Conservation (phyloP, 2,329 filamentous ascomycete genomes). For the Capronia americana region DNA sequence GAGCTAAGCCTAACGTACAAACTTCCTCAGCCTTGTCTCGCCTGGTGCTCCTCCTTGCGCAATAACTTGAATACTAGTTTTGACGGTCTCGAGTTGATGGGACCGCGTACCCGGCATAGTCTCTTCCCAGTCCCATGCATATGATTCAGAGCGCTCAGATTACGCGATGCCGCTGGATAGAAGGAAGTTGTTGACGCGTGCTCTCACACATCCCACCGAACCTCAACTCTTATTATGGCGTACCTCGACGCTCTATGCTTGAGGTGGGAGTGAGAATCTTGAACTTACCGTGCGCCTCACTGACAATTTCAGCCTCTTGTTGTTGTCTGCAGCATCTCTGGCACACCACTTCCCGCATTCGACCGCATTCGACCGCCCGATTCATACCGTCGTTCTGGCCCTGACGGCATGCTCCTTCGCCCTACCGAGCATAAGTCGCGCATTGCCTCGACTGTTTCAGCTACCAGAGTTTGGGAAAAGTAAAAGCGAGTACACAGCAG, state of each 20-base stretch:
- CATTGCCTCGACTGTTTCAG: conserved; percentile 41
- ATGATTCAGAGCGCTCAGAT: neutral
- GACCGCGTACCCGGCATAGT: no score
- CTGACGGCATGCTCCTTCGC: conserved; percentile 50
- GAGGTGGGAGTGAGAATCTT: conserved; percentile 17
- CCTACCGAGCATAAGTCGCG: conserved; percentile 48
- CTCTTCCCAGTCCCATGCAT: neutral
- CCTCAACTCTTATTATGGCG: conserved; percentile 17
- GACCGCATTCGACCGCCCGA: conserved; percentile 54
- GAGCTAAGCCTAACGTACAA: neutral
- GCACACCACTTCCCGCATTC: conserved; percentile 47
- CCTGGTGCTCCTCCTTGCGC: neutral
- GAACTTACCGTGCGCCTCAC: neutral
- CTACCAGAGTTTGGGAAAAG: conserved; percentile 10
- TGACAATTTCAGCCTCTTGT: conserved; percentile 38
- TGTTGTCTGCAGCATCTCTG: conserved; percentile 47
- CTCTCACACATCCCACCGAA: neutral
- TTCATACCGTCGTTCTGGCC: conserved; percentile 51
- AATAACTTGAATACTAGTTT: neutral
- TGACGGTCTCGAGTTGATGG: neutral
- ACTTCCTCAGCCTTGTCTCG: neutral
- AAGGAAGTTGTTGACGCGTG: conserved; percentile 11
- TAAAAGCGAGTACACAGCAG: conserved; percentile 21
- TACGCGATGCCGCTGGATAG: conserved; percentile 28
- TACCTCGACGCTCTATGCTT: conserved; percentile 25